Percentiles rank a stretch among this genome's conserved stretches.
Evolutionary conservation across 108 stramenopile genomes (phyloP).

Genomic region (Nitzschia sp.): DNA sequence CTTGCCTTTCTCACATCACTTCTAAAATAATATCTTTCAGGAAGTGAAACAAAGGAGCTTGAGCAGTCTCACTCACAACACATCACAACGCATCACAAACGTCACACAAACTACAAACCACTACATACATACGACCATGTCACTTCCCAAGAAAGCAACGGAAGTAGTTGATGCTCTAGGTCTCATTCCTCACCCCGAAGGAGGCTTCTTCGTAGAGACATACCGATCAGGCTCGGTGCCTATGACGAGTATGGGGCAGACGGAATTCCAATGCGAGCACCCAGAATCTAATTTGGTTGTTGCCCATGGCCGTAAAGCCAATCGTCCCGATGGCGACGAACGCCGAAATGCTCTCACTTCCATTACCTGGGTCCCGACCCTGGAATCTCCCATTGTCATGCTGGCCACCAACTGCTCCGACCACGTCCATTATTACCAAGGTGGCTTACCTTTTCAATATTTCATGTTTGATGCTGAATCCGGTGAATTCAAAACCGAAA

Average conservation of each 20-base stretch:
- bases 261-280: slow-evolving; percentile 3
- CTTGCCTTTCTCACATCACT: no score
- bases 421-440: slow-evolving; percentile 33
- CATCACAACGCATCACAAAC: no score
- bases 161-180: background rate
- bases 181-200: slow-evolving; percentile 45
- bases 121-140: no score
- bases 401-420: slow-evolving; percentile 17
- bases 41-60: no score
- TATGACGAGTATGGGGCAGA: slow-evolving; percentile 29
- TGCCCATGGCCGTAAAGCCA: slow-evolving; percentile 2
- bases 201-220: slow-evolving; percentile 41
- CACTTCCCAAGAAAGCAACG: no score
- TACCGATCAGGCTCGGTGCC: slow-evolving; percentile 31
- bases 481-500: background rate
- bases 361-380: slow-evolving; percentile 30
- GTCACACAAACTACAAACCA: no score
- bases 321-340: slow-evolving; percentile 14
- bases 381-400: background rate
- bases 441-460: slow-evolving; percentile 25
- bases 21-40: no score
- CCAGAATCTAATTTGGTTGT: slow-evolving; percentile 7
- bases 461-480: slow-evolving; percentile 6
- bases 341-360: slow-evolving; percentile 24
- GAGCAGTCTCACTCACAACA: no score